A percentile compares a stretch with the other conserved stretches of the same genome.
Evolutionary conservation across 768 basidiomycete genomes (phyloP).

Genomic region (Myochromella boudieri): DNA sequence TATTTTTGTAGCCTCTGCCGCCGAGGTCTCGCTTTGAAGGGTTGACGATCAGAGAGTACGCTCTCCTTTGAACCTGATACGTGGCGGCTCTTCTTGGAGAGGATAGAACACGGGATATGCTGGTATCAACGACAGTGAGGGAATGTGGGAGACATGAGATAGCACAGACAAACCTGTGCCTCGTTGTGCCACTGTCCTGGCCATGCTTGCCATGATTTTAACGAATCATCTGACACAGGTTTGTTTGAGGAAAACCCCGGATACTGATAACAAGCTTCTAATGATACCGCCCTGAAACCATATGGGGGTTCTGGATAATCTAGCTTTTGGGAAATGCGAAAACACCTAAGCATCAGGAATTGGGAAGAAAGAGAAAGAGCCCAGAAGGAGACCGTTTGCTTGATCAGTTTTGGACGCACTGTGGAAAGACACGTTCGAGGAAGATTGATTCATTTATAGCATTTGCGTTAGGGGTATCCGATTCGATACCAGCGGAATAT

Average conservation of each 20-base stretch:
- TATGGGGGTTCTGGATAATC: slow-evolving; percentile 8
- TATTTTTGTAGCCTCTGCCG: slow-evolving; percentile 4
- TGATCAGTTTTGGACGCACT: slow-evolving; percentile 18
- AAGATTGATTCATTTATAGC: slow-evolving; percentile 46
- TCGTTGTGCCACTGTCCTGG: slow-evolving; percentile 17
- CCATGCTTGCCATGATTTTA: slow-evolving; percentile 15
- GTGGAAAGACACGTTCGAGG: slow-evolving; percentile 15
- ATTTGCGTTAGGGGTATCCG: slow-evolving; percentile 29
- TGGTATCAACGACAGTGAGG: slow-evolving; percentile 18
- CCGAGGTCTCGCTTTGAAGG: slow-evolving; percentile 19
- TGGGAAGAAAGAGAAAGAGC: not conserved
- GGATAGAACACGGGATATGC: slow-evolving; percentile 15
- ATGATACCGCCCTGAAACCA: slow-evolving; percentile 2
- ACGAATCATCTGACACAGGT: slow-evolving; percentile 2
- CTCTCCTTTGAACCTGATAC: slow-evolving; percentile 25
- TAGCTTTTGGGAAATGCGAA: slow-evolving; percentile 1
- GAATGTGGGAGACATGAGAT: slow-evolving; percentile 12
- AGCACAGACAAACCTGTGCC: slow-evolving; percentile 23
- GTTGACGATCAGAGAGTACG: slow-evolving; percentile 22
- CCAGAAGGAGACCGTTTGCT: slow-evolving; percentile 10
- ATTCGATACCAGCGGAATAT: slow-evolving; percentile 26
- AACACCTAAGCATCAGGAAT: slow-evolving; percentile 14
- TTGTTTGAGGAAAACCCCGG: slow-evolving; percentile 12
- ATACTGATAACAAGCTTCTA: slow-evolving; percentile 8
- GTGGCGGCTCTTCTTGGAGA: slow-evolving; percentile 21